phyloP scores from a whole-genome alignment of 2,329 filamentous ascomycete species.

The Microdochium nivale region DNA sequence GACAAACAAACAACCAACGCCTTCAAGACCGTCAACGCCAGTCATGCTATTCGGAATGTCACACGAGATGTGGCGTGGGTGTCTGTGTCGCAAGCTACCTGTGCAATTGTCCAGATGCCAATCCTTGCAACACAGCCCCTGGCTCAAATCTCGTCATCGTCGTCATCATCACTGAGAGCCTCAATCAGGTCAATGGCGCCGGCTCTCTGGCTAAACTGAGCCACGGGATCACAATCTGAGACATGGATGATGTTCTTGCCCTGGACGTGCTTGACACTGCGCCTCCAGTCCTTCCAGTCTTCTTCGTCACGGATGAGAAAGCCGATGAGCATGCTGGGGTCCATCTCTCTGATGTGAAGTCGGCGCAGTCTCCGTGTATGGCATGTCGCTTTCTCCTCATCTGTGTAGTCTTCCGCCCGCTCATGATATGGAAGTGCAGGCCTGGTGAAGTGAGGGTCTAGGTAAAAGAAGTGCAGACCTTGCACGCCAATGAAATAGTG shows the following conservation, averaged over 20 bases:
- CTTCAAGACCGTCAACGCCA: neutral
- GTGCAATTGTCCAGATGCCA: neutral
- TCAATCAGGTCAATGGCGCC: slow-evolving; percentile 86
- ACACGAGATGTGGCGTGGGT: neutral
- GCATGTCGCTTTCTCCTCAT: slow-evolving; percentile 71
- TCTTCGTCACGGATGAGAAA: slow-evolving; percentile 77
- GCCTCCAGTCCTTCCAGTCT: slow-evolving; percentile 80
- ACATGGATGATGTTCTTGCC: slow-evolving; percentile 84
- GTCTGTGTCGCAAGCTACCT: neutral
- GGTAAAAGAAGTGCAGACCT: slow-evolving; percentile 79
- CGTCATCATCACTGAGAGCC: slow-evolving; percentile 67
- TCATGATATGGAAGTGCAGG: slow-evolving; percentile 60
- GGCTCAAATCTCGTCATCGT: slow-evolving; percentile 17
- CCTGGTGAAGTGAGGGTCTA: slow-evolving; percentile 86
- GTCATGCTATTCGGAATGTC: neutral
- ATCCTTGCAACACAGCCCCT: neutral
- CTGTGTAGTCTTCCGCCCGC: slow-evolving; percentile 48
- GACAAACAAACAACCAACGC: neutral
- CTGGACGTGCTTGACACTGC: slow-evolving; percentile 63
- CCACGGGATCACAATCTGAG: slow-evolving; percentile 58
- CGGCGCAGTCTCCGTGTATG: slow-evolving; percentile 80
- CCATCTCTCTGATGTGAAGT: slow-evolving; percentile 85
- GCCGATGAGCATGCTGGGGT: slow-evolving; percentile 94
- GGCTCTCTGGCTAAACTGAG: slow-evolving; percentile 51
- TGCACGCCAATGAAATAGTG: slow-evolving; percentile 54